Evolutionary conservation across 306 rosid species (phyloP), one percentile per base, ranked within the genome.

Genomic region (Pachyrhizus erosus): DNA sequence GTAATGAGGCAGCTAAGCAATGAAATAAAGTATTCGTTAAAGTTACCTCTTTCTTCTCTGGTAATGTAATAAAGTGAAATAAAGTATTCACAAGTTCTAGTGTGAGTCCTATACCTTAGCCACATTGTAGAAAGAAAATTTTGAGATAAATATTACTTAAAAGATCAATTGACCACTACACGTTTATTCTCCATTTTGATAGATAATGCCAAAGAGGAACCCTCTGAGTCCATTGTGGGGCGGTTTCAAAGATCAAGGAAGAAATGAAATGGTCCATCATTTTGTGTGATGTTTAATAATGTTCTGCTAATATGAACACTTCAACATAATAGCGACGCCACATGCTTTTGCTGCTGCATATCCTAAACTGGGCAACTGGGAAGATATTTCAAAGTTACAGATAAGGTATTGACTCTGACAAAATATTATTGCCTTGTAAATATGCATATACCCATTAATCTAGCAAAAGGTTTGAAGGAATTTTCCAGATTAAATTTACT

Each of bases 331-430:
- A 73, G 78, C 67, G 14, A 58, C 65, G 5, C 77, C 87, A 81
- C 42, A 81, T 74, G 87, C 54, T 66, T 68, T 74, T 82, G 70
- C 43, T 67, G 82, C 82, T 67, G 81, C 55, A 40, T 70, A 39
- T 45, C 40, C 37, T 49, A 20, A 79, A 26, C 24, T 33, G 49
- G 75, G 69, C 88, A 76, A 73, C 73, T 84, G 68, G 86, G 65
- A 27, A 75, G 87, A 80, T 77, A 42, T 72, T 46, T 75, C 21
- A 29, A 23, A 17, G 37, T 55, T 18, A 4, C 12, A 55, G 21
- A 61, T 67, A 24, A 77, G 68, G 75, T 75, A 57, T 33, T 42
- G 76, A 69, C 57, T 46, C 77, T 7, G 46, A 31, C 61, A 54
- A 39, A 70, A 66, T 57, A 57, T 7, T 9, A 68, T 43, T 18